Percentiles rank a stretch among this genome's conserved stretches.
Evolutionary conservation across 2,329 filamentous ascomycete genomes (phyloP).

Genomic region (Claviceps africana): DNA sequence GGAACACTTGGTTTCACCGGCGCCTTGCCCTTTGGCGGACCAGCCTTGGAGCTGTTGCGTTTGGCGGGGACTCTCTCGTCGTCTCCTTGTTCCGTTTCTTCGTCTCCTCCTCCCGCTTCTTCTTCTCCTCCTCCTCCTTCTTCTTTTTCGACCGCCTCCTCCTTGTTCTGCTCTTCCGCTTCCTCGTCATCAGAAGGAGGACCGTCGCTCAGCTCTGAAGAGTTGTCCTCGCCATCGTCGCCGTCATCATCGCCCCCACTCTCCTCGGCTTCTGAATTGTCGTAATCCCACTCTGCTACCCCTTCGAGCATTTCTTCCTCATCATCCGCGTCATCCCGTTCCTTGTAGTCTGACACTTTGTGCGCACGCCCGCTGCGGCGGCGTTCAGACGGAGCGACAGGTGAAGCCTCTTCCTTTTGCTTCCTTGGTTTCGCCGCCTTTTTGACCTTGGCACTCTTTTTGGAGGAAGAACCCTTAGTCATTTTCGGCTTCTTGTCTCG

Average conservation of each 20-base stretch:
- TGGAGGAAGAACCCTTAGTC: constrained; percentile 15
- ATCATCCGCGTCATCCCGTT: constrained; percentile 43
- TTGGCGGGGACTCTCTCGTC: constrained; percentile 7
- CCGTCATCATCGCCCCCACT: constrained; percentile 9
- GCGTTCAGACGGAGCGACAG: constrained; percentile 29
- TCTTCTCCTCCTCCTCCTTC: constrained; percentile 10
- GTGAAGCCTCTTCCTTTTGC: constrained; percentile 14
- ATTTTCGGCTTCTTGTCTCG: constrained; percentile 26
- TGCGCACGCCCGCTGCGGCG: constrained; percentile 41
- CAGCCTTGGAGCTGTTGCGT: constrained; percentile 13
- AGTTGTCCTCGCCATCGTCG: constrained; percentile 2
- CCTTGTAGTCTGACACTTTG: constrained; percentile 35
- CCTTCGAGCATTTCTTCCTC: constrained; percentile 49
- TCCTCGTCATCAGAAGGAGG: constrained; percentile 9
- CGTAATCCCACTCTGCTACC: constrained; percentile 44
- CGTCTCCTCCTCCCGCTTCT: constrained; percentile 5
- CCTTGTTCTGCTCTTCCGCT: background rate
- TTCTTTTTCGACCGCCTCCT: background rate
- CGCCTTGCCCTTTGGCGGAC: constrained; percentile 11
- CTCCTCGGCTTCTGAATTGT: constrained; percentile 20
- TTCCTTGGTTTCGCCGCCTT: constrained; percentile 20
- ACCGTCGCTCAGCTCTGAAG: constrained; percentile 3
- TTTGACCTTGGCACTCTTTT: constrained; percentile 13
- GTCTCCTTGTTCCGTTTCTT: constrained; percentile 1
- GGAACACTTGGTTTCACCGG: constrained; percentile 14